Evolutionary conservation across 1,284 basidiomycete species (phyloP).

Genomic region (Prillingera fragicola): DNA sequence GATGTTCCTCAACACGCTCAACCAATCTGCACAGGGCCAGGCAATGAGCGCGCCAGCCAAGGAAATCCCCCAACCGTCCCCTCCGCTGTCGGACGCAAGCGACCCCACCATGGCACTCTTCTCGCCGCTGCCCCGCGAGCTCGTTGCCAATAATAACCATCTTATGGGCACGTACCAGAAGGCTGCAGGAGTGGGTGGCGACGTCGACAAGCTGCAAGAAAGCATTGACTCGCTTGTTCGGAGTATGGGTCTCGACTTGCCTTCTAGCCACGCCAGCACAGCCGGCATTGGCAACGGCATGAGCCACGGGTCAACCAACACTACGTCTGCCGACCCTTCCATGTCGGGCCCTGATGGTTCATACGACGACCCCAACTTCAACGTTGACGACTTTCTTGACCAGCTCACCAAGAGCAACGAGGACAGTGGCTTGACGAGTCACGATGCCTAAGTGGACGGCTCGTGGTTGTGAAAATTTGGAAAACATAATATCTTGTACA

Average conservation of each 20-base stretch:
- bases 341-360: conserved; percentile 8
- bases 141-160: conserved; percentile 32
- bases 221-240: conserved; percentile 69
- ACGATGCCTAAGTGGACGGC: not conserved
- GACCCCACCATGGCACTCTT: conserved; percentile 41
- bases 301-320: too few species aligned
- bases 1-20: conserved; percentile 58
- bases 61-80: conserved; percentile 4
- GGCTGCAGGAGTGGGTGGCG: conserved; percentile 62
- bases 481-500: too few species aligned
- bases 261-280: too few species aligned
- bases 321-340: too few species aligned
- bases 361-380: conserved; percentile 31
- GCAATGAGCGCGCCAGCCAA: conserved; percentile 19
- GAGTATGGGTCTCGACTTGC: conserved; percentile 58
- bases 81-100: conserved; percentile 1
- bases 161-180: conserved; percentile 59
- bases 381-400: conserved; percentile 42
- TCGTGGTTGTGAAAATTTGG: too few species aligned
- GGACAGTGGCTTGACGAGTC: not conserved
- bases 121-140: conserved; percentile 30
- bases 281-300: not conserved
- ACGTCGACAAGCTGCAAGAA: conserved; percentile 65
- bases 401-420: conserved; percentile 26
- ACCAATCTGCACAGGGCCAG: conserved; percentile 38